Evolutionary conservation across 495 filamentous ascomycete genomes (phyloP), one percentile per base, ranked within the genome.

Genomic region (Evansstolkia leycettana): DNA sequence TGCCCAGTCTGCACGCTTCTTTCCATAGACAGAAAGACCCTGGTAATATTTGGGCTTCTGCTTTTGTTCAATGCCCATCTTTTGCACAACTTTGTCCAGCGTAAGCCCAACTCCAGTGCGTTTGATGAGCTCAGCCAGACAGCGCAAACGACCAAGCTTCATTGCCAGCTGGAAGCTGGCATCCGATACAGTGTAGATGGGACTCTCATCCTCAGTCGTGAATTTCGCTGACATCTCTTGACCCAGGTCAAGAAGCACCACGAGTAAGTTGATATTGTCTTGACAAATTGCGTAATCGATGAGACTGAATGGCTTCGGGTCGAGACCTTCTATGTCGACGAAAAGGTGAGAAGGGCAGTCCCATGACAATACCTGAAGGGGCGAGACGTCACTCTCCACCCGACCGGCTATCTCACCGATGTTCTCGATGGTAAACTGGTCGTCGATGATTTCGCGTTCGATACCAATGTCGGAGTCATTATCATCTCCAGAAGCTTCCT

Each of bases 31-130:
- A 7, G 67, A 79, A 31, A 85, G 50, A 0, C 82, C 81, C 43
- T 78, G 79, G 43, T 87, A 85, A 48, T 73, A 82, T 10, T 60
- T 62, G 2, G 77, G 72, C 47, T 79, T 78, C 37, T 73, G 65
- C 32, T 65, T 53, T 0, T 40, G 42, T 44, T 73, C 64, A 2
- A 75, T 48, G 1, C 79, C 79, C 17, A 62, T 73, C 7, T 69
- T 60, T 36, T 73, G 61, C 7, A 77, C 70, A 11, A 86, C 48
- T 12, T 72, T 52, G n/a, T 76, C 64, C 11, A 84, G 52, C 0
- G 80, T 75, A 41, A 85, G 62, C 2, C 79, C 78, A 5, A 69
- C 73, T 2, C 75, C 82, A 8, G 67, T 69, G 13, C 45, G 41
- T 37, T 58, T 65, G 39, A 78, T 72, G 18, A 75, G 45, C 23